Conservation (phyloP, 306 rosid genomes). For the Cicer bijugum region DNA sequence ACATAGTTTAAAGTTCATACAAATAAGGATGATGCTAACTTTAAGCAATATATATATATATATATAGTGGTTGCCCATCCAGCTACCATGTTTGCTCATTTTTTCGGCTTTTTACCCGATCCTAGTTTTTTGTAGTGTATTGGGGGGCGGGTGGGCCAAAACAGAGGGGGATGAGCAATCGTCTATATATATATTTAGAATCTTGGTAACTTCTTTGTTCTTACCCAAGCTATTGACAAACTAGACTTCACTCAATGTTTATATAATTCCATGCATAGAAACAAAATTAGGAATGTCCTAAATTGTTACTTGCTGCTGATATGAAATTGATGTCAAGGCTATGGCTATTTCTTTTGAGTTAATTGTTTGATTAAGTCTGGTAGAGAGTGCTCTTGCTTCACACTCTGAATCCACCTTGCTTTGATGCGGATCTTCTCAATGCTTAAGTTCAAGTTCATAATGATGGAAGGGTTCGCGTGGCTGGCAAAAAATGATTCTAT, state of each 20-base stretch:
- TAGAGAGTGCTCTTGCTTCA: slow-evolving; percentile 54
- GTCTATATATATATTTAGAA: not conserved
- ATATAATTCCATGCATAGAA: not conserved
- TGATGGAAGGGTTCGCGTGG: slow-evolving; percentile 47
- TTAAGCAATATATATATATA: not conserved
- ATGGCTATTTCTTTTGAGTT: slow-evolving; percentile 37
- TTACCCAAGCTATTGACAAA: not conserved
- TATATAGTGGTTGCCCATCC: too few species aligned
- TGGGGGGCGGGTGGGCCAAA: too few species aligned
- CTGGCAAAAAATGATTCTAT: slow-evolving; percentile 56
- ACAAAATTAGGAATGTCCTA: not conserved
- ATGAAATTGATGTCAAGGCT: slow-evolving; percentile 29
- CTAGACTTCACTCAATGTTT: not conserved
- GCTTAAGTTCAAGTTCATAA: slow-evolving; percentile 58
- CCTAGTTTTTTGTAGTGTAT: too few species aligned
- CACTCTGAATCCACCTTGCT: slow-evolving; percentile 63
- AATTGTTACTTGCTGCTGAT: slow-evolving; percentile 4
- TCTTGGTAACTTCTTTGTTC: not conserved
- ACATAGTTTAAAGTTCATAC: not conserved
- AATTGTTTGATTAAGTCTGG: slow-evolving; percentile 49
- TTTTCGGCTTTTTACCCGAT: too few species aligned
- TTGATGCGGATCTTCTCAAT: slow-evolving; percentile 64
- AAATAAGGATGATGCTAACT: slow-evolving; percentile 4
- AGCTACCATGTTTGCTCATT: too few species aligned
- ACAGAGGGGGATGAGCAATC: too few species aligned